Evolutionary conservation across 2,329 filamentous ascomycete species (phyloP), one percentile per base, ranked within the genome.

Genomic region (Stemphylium beticola): DNA sequence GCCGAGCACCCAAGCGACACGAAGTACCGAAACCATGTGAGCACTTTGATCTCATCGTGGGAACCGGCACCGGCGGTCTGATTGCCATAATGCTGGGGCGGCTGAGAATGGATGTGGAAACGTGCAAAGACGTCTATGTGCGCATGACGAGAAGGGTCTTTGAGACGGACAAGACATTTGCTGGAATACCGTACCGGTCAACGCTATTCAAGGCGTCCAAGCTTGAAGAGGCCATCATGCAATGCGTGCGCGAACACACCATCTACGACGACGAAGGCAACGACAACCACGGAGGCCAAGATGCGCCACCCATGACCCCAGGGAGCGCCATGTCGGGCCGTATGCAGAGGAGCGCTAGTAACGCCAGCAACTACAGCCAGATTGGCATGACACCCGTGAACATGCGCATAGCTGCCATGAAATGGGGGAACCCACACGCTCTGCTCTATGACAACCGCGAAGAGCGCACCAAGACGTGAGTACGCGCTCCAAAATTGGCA

Each of bases 21-120:
- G 89, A 98, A 73, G 96, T 98, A 29, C 95, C 95, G 12, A 97
- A 96, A 69, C 95, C 95, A 71, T 96, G 92, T 85, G 95, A 99
- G 64, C 92, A 98, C 77, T 99, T 99, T 78, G 95, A 99, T 78
- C 85, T 99, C 46, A 99, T 99, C 61, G 89, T 91, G 49, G 95
- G 95, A 55, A 97, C 93, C 20, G 95, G 95, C 60, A 99, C 95
- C 0, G 95, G 95, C 68, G 95, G 95, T 3, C 80, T 99, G 60
- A 98, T 99, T 64, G 95, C 95, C n/a, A 85, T 96, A 58, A 97
- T 97, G 93, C 84, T 99, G 18, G 95, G 95, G 10, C 86, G 95
- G 50, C 78, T 99, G 66, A 88, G 95, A 42, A 85, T 99, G 64
- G 92, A 98, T 68, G 82, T 99, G 32, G 93, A 98, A 76, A 96